A percentile compares a stretch with the other conserved stretches of the same genome.
phyloP scores from a whole-genome alignment of 176 grass and related monocot genomes.

The Chrysopogon serrulatus region DNA sequence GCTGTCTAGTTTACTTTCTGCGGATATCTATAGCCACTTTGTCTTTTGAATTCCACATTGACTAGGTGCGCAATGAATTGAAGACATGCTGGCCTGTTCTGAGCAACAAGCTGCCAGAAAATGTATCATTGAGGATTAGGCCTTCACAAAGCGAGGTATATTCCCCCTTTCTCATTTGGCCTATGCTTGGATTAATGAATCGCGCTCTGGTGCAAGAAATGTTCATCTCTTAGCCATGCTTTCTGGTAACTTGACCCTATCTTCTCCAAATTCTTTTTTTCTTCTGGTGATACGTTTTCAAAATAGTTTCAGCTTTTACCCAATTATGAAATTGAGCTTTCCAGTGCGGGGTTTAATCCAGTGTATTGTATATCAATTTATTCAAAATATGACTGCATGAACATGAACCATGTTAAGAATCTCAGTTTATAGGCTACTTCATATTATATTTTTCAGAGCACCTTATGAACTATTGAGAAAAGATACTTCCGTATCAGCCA shows the following conservation, averaged over 20 bases:
- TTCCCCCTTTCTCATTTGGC: conserved; percentile 19
- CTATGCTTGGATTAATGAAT: not conserved
- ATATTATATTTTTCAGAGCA: not conserved
- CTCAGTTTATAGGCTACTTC: conserved; percentile 11
- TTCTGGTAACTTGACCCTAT: not conserved
- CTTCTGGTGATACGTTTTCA: conserved; percentile 5
- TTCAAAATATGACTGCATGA: conserved; percentile 16
- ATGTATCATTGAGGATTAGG: conserved; percentile 39
- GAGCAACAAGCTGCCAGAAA: conserved; percentile 50
- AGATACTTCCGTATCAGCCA: not conserved
- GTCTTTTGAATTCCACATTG: not conserved
- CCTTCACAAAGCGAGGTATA: conserved; percentile 46
- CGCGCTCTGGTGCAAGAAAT: conserved; percentile 8
- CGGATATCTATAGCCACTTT: conserved; percentile 7
- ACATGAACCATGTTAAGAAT: conserved; percentile 15
- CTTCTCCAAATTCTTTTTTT: not conserved
- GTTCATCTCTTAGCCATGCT: not conserved
- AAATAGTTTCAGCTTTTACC: conserved; percentile 5
- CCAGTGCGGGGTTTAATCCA: not conserved
- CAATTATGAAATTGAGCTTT: conserved; percentile 4
- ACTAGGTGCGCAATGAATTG: conserved; percentile 86
- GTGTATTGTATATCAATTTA: conserved; percentile 11
- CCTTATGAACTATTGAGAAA: not conserved
- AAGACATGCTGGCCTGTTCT: conserved; percentile 83
- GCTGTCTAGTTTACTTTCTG: conserved; percentile 8